Base-by-base conservation (phyloP, 2,329 filamentous ascomycete species). In the Neonectria sp. region DNA sequence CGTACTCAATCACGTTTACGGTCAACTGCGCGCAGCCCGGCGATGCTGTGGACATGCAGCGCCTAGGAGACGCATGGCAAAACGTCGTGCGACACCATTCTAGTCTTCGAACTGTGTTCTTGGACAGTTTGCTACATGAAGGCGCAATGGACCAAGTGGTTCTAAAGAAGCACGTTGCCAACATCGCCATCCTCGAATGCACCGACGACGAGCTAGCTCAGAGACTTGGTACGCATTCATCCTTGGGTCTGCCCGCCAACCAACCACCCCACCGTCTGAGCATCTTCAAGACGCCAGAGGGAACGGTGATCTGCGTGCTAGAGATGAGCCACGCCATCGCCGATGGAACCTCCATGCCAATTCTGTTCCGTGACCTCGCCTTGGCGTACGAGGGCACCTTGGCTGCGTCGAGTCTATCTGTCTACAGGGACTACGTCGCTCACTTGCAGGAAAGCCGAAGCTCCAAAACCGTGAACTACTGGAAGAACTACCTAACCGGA, bases 261-360 rank as follows among this genome's bases (percentile, higher is more conserved):
- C 52, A 33, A 0, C 70, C 70, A 6, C 72, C 72, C 2, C 72
- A 74, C 17, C 65, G 63, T 12, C 51, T 74, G 27, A 74, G 17
- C 2, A 65, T 74, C 12, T 64, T 48, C 15, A 63, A 63, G 8
- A 46, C 58, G 2, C 0, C n/a, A 4, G 29, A 48, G 2, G 45
- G 9, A 2, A 35, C 11, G 2, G 69, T 70, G 0, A 3, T 2
- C 1, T 75, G 73, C 21, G 3, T 66, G 1, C 48, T 75, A 1
- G 69, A 75, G 27, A 75, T 75, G 65, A 73, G 73, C 11, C 73
- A 75, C 7, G 71, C 73, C 2, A 68, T 75, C 15, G 40, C 60
- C 0, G 73, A 75, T 21, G 73, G 67, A 15, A 71, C 68, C 0
- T 76, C 68, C 2, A 65, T 75, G 63, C 63, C 68, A 7, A 62